phyloP scores from a whole-genome alignment of 371 early-diverging fungal genomes.

The Choanephora cucurbitarum region DNA sequence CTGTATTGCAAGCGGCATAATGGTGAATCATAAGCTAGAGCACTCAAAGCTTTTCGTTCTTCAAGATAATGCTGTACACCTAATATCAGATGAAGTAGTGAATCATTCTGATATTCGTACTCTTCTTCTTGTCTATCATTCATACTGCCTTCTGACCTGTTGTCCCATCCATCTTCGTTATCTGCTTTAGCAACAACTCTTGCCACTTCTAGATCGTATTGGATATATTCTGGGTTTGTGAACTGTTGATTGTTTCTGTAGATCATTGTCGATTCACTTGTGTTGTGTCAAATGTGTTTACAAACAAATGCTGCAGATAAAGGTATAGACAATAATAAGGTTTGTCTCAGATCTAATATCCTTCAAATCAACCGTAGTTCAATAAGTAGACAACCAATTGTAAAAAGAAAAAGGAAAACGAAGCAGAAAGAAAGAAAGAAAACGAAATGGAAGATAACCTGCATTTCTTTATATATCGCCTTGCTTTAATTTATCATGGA shows the following conservation, averaged over 20 bases:
- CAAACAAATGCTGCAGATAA: no score
- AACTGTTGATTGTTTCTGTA: background rate
- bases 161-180: slow-evolving; percentile 19
- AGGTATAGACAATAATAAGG: no score
- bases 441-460: no score
- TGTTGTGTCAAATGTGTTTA: no score
- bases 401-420: no score
- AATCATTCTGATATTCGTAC: slow-evolving; percentile 17
- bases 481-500: no score
- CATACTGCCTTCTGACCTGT: background rate
- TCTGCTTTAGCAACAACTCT: slow-evolving; percentile 20
- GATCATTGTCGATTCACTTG: no score
- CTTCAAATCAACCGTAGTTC: no score
- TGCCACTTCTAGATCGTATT: slow-evolving; percentile 18
- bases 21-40: slow-evolving; percentile 29
- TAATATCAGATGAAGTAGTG: slow-evolving; percentile 26
- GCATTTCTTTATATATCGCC: no score
- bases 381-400: no score
- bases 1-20: slow-evolving; percentile 45
- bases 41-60: slow-evolving; percentile 14
- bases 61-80: slow-evolving; percentile 35
- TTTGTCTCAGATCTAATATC: no score
- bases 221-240: slow-evolving; percentile 1
- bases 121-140: slow-evolving; percentile 13
- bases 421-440: no score